Conservation (phyloP, 2,329 filamentous ascomycete species). For the Penicillium expansum region DNA sequence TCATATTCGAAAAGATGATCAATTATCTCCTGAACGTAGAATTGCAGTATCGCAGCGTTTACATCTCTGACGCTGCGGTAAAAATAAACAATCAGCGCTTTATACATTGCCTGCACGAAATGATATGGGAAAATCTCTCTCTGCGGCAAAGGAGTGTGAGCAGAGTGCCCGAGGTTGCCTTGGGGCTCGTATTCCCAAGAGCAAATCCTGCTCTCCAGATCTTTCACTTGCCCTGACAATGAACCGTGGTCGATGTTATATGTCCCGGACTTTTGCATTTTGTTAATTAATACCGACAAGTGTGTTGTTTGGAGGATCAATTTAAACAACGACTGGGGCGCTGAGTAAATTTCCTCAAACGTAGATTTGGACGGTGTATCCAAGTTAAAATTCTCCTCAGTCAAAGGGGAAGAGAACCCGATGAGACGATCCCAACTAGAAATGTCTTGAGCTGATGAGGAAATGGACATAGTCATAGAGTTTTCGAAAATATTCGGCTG, state of each 20-base stretch:
- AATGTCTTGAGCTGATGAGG: background rate
- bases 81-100: background rate
- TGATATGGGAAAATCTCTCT: background rate
- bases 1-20: background rate
- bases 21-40: background rate
- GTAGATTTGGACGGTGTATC: background rate
- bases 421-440: background rate
- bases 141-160: background rate
- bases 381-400: background rate
- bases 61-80: background rate
- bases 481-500: background rate
- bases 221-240: background rate
- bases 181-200: background rate
- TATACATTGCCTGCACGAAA: background rate
- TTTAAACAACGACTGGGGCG: background rate
- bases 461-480: no score
- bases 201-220: background rate
- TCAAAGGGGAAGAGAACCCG: background rate
- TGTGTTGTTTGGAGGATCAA: background rate
- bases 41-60: background rate
- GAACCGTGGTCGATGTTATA: background rate
- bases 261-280: background rate
- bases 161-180: background rate
- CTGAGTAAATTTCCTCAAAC: background rate
- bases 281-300: background rate